phyloP scores from a whole-genome alignment of 805 yeast species.

The Teunomyces lycoperdinae region DNA sequence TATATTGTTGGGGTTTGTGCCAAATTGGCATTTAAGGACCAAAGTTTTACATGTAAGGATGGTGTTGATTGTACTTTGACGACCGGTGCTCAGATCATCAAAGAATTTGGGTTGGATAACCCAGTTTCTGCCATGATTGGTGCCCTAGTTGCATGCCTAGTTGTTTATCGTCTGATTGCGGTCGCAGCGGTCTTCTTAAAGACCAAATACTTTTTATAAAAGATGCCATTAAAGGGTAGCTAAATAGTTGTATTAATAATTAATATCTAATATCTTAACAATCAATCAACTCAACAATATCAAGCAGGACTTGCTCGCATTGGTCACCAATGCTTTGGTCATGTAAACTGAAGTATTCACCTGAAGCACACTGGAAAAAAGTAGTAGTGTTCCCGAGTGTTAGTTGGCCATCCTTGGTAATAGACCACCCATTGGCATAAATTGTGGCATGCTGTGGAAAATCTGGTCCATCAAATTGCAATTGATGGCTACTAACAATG shows the following conservation, averaged over 20 bases:
- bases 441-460: conserved; percentile 37
- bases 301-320: conserved; percentile 36
- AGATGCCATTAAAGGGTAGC: background rate
- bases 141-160: conserved; percentile 34
- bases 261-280: conserved; percentile 16
- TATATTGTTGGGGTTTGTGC: conserved; percentile 22
- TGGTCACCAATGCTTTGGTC: conserved; percentile 31
- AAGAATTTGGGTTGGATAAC: conserved; percentile 27
- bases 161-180: conserved; percentile 30
- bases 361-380: conserved; percentile 40
- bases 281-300: conserved; percentile 34
- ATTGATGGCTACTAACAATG: conserved; percentile 36
- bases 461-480: conserved; percentile 40
- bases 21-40: conserved; percentile 18
- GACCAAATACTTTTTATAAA: background rate
- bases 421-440: conserved; percentile 40
- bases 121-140: conserved; percentile 29
- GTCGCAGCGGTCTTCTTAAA: background rate
- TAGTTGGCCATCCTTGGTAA: conserved; percentile 30
- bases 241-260: background rate
- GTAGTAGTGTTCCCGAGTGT: conserved; percentile 28
- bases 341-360: conserved; percentile 38
- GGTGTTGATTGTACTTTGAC: conserved; percentile 20
- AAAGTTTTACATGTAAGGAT: conserved; percentile 14
- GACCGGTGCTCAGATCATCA: conserved; percentile 33